Evolutionary conservation across 345 rosid species (phyloP).

Genomic region (Leavenworthia alabamica): DNA sequence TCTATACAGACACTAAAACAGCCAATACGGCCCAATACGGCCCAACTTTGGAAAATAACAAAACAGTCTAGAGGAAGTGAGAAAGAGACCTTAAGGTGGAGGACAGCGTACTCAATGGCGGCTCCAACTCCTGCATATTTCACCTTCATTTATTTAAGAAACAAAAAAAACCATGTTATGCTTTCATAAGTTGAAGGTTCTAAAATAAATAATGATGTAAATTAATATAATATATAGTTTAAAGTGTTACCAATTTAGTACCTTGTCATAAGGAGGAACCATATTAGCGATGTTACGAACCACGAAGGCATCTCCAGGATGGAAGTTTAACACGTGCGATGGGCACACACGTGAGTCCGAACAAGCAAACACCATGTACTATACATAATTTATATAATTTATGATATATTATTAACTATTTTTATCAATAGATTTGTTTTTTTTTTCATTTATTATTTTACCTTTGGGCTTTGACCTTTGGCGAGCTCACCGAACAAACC

Average conservation of each 20-base stretch:
- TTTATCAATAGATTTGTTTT: not conserved
- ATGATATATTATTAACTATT: not conserved
- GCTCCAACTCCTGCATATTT: constrained; percentile 66
- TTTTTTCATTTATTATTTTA: not conserved
- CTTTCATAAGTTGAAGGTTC: not conserved
- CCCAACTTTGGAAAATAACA: not conserved
- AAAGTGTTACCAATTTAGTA: not conserved
- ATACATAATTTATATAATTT: constrained; percentile 21
- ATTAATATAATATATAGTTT: not conserved
- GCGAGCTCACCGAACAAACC: constrained; percentile 63
- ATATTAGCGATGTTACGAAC: constrained; percentile 86
- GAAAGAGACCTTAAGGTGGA: constrained; percentile 73
- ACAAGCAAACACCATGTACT: constrained; percentile 96
- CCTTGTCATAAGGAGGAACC: constrained; percentile 86
- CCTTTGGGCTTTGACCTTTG: constrained; percentile 90
- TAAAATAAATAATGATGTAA: not conserved
- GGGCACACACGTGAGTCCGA: constrained; percentile 96
- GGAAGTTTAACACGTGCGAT: constrained; percentile 71
- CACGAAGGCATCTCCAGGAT: constrained; percentile 93
- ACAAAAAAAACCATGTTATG: not conserved
- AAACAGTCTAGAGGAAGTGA: not conserved
- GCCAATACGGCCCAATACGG: not conserved
- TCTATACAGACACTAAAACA: not conserved
- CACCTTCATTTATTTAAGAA: not conserved
- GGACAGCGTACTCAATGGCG: constrained; percentile 85